Evolutionary conservation across 2,329 filamentous ascomycete species (phyloP), one percentile per base, ranked within the genome.

Genomic region (Xenosphaeropsis pyriputrescens): DNA sequence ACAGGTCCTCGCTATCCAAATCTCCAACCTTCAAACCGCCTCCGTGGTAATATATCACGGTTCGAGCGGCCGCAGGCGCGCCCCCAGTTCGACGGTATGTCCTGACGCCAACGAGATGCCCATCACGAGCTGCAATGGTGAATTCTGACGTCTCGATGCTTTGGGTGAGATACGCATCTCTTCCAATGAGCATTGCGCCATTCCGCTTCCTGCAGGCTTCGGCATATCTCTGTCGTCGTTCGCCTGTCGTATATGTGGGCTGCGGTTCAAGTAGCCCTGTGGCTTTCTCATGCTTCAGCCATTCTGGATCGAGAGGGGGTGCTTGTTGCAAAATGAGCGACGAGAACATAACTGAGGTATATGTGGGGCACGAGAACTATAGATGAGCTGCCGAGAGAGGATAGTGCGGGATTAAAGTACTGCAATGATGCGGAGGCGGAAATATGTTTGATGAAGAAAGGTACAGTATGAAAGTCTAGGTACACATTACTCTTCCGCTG

Each of bases 1-100:
- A 60, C 2, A 67, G 49, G 34, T 70, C 64, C 46, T 70, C 65
- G 41, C 60, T 65, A 42, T 68, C 63, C 2, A 63, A 60, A 38
- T 67, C 63, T 9, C 66, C 66, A 22, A 68, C 61, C 18, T 51
- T 50, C 2, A 70, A 50, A 0, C 63, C 64, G 12, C 65, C 65
- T 8, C 66, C 66, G 43, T 69, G 66, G 44, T 62, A 64, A 47
- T 68, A 68, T 14, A 68, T 44, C 9, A 65, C 47, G 6, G 30
- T 32, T 32, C 30, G 30, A 15, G 16, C n/a, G n/a, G 9, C 8
- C 30, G 30, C 3, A 3, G 30, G 8, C 30, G n/a, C 30, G 16
- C n/a, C 30, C 16, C 8, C n/a, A 7, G 30, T 32, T 32, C 6
- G 9, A 3, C 12, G 8, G 6, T 14, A 32, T 14, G 30, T 12